phyloP scores from a whole-genome alignment of 805 yeast species.

The Saturnispora serradocipensis region DNA sequence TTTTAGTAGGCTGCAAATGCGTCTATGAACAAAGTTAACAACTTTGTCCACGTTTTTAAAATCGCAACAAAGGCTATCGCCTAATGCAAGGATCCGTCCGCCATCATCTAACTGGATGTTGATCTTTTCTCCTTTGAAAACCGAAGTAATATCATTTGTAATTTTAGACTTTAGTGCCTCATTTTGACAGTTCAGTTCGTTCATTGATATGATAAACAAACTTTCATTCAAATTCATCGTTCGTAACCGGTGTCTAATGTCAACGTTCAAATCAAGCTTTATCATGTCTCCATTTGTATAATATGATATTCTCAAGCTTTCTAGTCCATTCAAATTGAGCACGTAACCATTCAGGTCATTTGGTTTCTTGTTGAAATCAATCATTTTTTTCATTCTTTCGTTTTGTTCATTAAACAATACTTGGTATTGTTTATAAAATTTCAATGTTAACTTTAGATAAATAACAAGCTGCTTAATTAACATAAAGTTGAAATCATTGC shows the following conservation, averaged over 20 bases:
- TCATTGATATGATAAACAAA: constrained; percentile 20
- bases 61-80: constrained; percentile 23
- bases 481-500: constrained; percentile 10
- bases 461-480: constrained; percentile 22
- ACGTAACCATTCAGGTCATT: constrained; percentile 17
- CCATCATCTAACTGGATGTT: constrained; percentile 2
- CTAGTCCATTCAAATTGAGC: constrained; percentile 17
- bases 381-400: constrained; percentile 3
- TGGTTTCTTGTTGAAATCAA: constrained; percentile 11
- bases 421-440: constrained; percentile 19
- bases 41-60: constrained; percentile 12
- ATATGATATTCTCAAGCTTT: constrained; percentile 20
- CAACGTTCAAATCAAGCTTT: constrained; percentile 16
- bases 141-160: constrained; percentile 5
- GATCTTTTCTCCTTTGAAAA: constrained; percentile 16
- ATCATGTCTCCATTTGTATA: constrained; percentile 9
- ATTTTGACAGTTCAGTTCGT: constrained; percentile 5
- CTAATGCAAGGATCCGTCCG: constrained; percentile 17
- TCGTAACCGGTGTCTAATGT: constrained; percentile 17
- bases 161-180: neutral
- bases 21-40: constrained; percentile 6
- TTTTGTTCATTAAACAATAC: constrained; percentile 13
- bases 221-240: constrained; percentile 16
- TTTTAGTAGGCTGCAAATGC: neutral
- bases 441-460: constrained; percentile 24